Conservation (phyloP, 2,329 filamentous ascomycete species). For the Fusarium scirpi region DNA sequence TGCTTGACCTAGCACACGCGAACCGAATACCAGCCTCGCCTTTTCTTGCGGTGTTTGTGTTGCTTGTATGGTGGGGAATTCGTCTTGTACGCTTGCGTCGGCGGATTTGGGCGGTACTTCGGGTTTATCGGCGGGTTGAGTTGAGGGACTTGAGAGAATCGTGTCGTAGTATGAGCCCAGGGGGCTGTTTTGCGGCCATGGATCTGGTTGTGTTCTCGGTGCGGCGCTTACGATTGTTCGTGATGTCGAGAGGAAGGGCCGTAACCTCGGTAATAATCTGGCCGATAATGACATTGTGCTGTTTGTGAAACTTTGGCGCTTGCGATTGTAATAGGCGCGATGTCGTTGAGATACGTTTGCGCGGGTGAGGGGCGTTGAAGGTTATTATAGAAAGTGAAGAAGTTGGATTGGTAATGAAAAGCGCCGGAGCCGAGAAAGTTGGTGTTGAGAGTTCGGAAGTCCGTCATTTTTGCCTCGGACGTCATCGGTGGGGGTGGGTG, state of each 20-base stretch:
- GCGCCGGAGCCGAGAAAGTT: slow-evolving; percentile 37
- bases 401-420: slow-evolving; percentile 22
- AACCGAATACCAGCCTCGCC: slow-evolving; percentile 82
- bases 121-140: slow-evolving; percentile 55
- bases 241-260: slow-evolving; percentile 44
- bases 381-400: slow-evolving; percentile 8
- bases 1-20: slow-evolving; percentile 78
- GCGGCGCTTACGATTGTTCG: slow-evolving; percentile 49
- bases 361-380: neutral
- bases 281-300: slow-evolving; percentile 49
- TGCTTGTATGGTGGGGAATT: slow-evolving; percentile 33
- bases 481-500: slow-evolving; percentile 47
- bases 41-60: slow-evolving; percentile 63
- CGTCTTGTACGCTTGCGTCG: slow-evolving; percentile 35
- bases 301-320: neutral
- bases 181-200: slow-evolving; percentile 57
- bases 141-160: slow-evolving; percentile 63
- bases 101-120: slow-evolving; percentile 59
- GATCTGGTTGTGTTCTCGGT: slow-evolving; percentile 37
- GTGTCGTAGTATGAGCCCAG: slow-evolving; percentile 70
- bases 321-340: neutral
- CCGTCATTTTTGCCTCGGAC: slow-evolving; percentile 49
- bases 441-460: slow-evolving; percentile 44
- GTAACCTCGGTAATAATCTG: slow-evolving; percentile 49
- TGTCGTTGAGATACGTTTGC: rapidly evolving